Conservation (phyloP, 148 eudicot species). For the Dianthus caryophyllus region DNA sequence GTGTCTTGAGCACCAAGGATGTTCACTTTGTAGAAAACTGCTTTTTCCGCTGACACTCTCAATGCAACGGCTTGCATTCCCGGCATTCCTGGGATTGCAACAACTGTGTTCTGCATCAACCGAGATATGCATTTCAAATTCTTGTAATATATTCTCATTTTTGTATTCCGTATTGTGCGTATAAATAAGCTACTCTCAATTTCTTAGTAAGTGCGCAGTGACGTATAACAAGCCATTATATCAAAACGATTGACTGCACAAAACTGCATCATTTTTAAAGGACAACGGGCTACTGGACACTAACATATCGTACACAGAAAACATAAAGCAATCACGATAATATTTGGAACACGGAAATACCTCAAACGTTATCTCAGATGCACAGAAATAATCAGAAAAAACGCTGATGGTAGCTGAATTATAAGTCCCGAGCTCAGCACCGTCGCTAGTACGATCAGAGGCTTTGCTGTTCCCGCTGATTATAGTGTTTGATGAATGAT, state of each 20-base stretch:
- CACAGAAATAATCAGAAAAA: constrained; percentile 75
- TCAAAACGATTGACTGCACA: too few relatives aligned
- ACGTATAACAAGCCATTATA: too few relatives aligned
- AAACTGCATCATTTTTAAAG: too few relatives aligned
- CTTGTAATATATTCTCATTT: too few relatives aligned
- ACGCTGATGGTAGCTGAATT: constrained; percentile 64
- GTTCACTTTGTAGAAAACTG: constrained; percentile 54
- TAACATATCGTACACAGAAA: too few relatives aligned
- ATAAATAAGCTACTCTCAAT: too few relatives aligned
- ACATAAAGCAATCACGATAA: too few relatives aligned
- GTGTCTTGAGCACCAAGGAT: constrained; percentile 85
- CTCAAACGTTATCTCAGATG: constrained; percentile 74
- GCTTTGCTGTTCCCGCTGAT: constrained; percentile 76
- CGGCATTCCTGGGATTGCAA: constrained; percentile 41
- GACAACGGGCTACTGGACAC: too few relatives aligned
- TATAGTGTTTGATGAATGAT: constrained; percentile 39
- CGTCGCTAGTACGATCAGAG: constrained; percentile 46
- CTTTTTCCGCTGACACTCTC: constrained; percentile 59
- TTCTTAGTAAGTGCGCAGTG: too few relatives aligned
- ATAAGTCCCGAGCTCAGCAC: constrained; percentile 56
- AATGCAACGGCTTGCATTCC: constrained; percentile 92
- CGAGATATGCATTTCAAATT: not conserved
- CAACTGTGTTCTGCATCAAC: constrained; percentile 54
- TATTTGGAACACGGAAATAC: constrained; percentile 22
- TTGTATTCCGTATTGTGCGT: too few relatives aligned